Evolutionary conservation across 352 stramenopile species (phyloP).

Genomic region (Globisporangium abappressorium): DNA sequence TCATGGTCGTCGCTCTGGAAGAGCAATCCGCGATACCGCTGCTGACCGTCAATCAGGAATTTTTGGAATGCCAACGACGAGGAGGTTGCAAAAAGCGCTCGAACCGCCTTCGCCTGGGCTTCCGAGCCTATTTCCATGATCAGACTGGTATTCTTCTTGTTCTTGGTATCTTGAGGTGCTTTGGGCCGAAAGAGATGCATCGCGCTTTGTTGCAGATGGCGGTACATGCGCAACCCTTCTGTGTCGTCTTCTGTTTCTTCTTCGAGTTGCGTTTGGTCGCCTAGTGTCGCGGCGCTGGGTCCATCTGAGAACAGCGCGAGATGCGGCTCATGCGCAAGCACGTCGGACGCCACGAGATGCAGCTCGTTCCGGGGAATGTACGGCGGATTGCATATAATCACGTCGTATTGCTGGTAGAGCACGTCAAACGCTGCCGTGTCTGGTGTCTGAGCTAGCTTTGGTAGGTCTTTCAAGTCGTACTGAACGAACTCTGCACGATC

Average conservation of each 20-base stretch:
- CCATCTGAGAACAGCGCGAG: conserved; percentile 66
- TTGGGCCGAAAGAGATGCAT: conserved; percentile 28
- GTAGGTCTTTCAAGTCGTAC: conserved; percentile 31
- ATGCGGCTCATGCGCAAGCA: conserved; percentile 69
- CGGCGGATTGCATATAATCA: conserved; percentile 71
- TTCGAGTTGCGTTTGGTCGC: background rate
- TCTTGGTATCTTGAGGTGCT: background rate
- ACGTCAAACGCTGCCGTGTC: background rate
- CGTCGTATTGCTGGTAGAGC: conserved; percentile 52
- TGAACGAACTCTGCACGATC: conserved; percentile 27
- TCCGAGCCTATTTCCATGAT: conserved; percentile 64
- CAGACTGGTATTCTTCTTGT: conserved; percentile 13
- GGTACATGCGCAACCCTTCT: conserved; percentile 58
- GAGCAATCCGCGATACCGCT: conserved; percentile 38
- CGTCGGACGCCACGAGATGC: conserved; percentile 49
- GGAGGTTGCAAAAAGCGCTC: conserved; percentile 30
- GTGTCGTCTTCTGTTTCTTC: conserved; percentile 13
- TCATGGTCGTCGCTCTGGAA: conserved; percentile 19
- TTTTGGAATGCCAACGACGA: conserved; percentile 25
- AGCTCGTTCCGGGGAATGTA: conserved; percentile 65
- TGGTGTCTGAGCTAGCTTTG: background rate
- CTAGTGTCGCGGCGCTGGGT: conserved; percentile 7
- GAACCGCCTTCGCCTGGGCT: conserved; percentile 42
- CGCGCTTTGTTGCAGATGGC: conserved; percentile 30
- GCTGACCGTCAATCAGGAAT: conserved; percentile 37